These are phyloP conservation scores for Saccharum hybrid DNA, from an alignment of 202 grass and related monocot species.

Conservation along the genomic window DNA sequence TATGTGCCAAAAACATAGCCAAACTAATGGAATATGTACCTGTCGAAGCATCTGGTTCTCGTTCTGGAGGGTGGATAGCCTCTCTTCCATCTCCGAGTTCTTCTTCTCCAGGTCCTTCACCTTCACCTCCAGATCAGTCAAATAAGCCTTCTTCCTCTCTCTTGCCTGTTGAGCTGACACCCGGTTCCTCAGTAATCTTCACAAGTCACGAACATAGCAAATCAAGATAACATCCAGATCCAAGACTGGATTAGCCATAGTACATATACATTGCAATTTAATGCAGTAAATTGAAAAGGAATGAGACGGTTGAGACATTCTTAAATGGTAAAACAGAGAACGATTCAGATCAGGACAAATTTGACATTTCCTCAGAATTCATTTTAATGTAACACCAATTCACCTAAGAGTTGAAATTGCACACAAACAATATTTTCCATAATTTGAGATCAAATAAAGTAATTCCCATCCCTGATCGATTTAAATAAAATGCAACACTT, in stretches of 20 bases:
- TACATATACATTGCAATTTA: neutral
- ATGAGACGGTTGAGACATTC: neutral
- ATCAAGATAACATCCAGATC: conserved; percentile 9
- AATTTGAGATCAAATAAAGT: neutral
- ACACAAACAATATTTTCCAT: neutral
- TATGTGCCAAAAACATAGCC: neutral
- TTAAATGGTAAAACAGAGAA: neutral
- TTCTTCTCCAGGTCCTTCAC: conserved; percentile 70
- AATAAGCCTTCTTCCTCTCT: conserved; percentile 80
- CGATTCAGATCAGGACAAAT: neutral
- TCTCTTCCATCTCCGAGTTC: conserved; percentile 71
- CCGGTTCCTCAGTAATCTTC: conserved; percentile 77
- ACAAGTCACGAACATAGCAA: conserved; percentile 27
- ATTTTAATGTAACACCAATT: neutral
- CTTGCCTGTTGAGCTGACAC: conserved; percentile 83
- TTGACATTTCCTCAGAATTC: neutral
- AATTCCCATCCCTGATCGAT: neutral
- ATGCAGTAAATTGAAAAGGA: neutral
- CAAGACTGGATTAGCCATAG: neutral
- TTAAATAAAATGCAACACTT: neutral
- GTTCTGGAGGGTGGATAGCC: conserved; percentile 66
- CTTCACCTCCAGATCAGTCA: conserved; percentile 70
- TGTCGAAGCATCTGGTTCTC: conserved; percentile 85
- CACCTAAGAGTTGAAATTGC: conserved; percentile 6
- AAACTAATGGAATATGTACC: conserved; percentile 35